phyloP scores from a whole-genome alignment of 2,329 filamentous ascomycete species.

The Ceratocystis diversiconidia region DNA sequence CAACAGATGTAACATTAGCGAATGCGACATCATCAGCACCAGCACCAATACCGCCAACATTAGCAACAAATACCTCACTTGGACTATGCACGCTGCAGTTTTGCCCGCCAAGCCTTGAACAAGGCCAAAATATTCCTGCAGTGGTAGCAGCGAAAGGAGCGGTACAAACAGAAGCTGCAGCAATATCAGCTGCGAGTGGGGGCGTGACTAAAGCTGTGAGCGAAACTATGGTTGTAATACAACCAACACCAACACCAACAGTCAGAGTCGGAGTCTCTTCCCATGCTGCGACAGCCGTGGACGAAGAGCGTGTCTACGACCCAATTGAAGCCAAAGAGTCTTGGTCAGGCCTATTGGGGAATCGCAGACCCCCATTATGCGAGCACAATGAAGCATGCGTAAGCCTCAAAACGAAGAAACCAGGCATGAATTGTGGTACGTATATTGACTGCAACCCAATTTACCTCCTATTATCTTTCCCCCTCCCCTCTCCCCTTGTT shows the following conservation, averaged over 20 bases:
- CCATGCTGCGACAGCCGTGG: background rate
- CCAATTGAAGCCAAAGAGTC: constrained; percentile 62
- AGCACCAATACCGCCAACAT: too few relatives aligned
- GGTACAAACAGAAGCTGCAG: background rate
- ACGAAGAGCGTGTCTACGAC: constrained; percentile 36
- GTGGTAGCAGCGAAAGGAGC: background rate
- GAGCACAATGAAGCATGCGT: constrained; percentile 84
- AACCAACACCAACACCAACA: background rate
- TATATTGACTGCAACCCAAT: constrained; percentile 16
- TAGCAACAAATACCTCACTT: too few relatives aligned
- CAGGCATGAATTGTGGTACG: constrained; percentile 64
- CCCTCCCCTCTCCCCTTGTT: background rate
- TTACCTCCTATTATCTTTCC: background rate
- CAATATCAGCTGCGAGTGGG: background rate
- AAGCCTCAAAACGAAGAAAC: constrained; percentile 71
- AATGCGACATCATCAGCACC: too few relatives aligned
- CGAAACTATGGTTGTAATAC: background rate
- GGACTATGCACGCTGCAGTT: too few relatives aligned
- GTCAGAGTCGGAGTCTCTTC: background rate
- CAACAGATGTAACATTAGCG: too few relatives aligned
- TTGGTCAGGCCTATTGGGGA: constrained; percentile 74
- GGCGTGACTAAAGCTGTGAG: background rate
- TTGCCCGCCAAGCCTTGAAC: too few relatives aligned
- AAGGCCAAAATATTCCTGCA: too few relatives aligned
- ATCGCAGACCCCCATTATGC: constrained; percentile 60